Percentiles rank a stretch among this genome's conserved stretches.
Conservation (phyloP, 2,329 filamentous ascomycete species). For the Phialemoniopsis sp. region DNA sequence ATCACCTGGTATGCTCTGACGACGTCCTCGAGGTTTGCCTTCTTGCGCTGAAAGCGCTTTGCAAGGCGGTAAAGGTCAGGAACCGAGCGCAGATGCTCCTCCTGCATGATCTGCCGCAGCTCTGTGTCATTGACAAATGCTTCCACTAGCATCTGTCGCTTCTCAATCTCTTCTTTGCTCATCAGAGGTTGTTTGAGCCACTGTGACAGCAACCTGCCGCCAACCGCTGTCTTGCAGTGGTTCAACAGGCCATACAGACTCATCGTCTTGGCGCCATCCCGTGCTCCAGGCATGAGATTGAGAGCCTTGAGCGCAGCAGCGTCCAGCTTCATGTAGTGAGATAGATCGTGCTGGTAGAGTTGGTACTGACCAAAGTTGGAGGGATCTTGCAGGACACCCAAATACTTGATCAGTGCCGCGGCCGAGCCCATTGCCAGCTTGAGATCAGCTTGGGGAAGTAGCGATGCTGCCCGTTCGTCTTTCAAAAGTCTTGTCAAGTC, state of each 20-base stretch:
- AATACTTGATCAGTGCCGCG: slow-evolving; percentile 89
- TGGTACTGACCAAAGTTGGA: slow-evolving; percentile 97
- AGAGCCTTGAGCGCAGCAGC: slow-evolving; percentile 89
- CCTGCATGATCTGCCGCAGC: slow-evolving; percentile 91
- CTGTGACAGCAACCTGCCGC: slow-evolving; percentile 83
- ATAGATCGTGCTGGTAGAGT: slow-evolving; percentile 93
- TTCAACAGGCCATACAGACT: slow-evolving; percentile 91
- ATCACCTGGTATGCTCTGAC: slow-evolving; percentile 93
- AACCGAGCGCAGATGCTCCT: slow-evolving; percentile 88
- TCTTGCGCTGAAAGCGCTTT: slow-evolving; percentile 90
- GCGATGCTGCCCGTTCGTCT: slow-evolving; percentile 73
- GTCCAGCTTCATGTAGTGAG: slow-evolving; percentile 98
- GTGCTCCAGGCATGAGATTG: slow-evolving; percentile 93
- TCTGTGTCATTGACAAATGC: slow-evolving; percentile 93
- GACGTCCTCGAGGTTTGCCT: slow-evolving; percentile 91
- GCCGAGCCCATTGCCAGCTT: slow-evolving; percentile 96
- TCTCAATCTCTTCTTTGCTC: slow-evolving; percentile 80
- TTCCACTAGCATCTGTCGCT: slow-evolving; percentile 89
- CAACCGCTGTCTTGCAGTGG: slow-evolving; percentile 94
- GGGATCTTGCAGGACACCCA: slow-evolving; percentile 82
- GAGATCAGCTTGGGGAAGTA: slow-evolving; percentile 83
- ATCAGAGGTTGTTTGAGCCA: slow-evolving; percentile 98
- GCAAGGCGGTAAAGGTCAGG: slow-evolving; percentile 91
- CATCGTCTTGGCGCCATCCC: slow-evolving; percentile 97
- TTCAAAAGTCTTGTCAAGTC: slow-evolving; percentile 84